A percentile compares a stretch with the other conserved stretches of the same genome.
These are phyloP conservation scores for Aspergillus sp. DNA, from an alignment of 2,329 filamentous ascomycete genomes.

Conservation along the genomic window DNA sequence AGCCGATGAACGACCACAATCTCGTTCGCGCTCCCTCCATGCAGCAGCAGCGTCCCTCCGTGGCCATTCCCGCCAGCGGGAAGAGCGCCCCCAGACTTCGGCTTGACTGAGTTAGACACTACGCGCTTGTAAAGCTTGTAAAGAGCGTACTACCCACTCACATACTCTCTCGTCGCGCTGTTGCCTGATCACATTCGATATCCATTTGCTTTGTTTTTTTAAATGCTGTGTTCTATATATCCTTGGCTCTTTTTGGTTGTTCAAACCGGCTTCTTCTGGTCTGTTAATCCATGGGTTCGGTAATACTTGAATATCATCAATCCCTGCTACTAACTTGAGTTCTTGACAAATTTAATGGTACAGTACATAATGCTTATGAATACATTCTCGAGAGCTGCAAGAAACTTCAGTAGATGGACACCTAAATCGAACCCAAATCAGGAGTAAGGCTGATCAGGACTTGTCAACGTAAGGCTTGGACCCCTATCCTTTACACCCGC, in stretches of 20 bases:
- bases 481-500: conserved; percentile 11
- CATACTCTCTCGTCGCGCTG: not conserved
- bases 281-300: not conserved
- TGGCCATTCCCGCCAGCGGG: conserved; percentile 10
- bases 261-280: not conserved
- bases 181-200: not conserved
- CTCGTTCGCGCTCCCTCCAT: conserved; percentile 16
- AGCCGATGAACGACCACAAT: conserved; percentile 12
- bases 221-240: not conserved
- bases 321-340: not conserved
- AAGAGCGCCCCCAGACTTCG: conserved; percentile 18
- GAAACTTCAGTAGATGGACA: not conserved
- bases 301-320: not conserved
- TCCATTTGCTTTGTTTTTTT: conserved; percentile 23
- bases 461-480: not conserved
- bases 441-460: conserved; percentile 10
- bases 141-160: not conserved
- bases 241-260: not conserved
- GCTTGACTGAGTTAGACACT: not conserved
- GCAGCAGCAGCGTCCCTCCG: conserved; percentile 12
- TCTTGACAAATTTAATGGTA: not conserved
- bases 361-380: not conserved
- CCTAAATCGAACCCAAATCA: not conserved
- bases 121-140: not conserved
- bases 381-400: not conserved